These are phyloP conservation scores for Neurospora sp. DNA, from an alignment of 495 filamentous ascomycete genomes.

Conservation along the genomic window DNA sequence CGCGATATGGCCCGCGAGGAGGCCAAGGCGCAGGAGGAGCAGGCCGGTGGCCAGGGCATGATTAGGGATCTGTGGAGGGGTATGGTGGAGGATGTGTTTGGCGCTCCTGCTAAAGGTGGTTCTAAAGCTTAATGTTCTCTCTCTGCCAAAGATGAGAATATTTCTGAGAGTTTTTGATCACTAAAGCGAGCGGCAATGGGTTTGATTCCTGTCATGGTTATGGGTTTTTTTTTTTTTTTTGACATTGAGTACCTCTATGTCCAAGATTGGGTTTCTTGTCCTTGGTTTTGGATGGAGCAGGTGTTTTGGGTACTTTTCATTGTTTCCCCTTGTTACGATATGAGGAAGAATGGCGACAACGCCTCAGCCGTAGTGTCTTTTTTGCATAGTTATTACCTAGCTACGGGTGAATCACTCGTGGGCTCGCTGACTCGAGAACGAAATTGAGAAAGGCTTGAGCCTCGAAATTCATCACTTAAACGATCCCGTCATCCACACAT, in stretches of 20 bases:
- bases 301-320: not conserved
- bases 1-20: conserved; percentile 18
- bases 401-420: not conserved
- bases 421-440: not conserved
- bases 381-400: not conserved
- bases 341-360: not conserved
- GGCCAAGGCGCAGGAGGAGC: conserved; percentile 3
- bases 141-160: not conserved
- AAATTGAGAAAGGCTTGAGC: not conserved
- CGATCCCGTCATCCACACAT: not conserved
- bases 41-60: conserved; percentile 27
- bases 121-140: not conserved
- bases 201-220: not conserved
- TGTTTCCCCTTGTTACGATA: not conserved
- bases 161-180: not conserved
- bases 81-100: conserved; percentile 35
- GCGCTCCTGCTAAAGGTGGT: not conserved
- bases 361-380: not conserved
- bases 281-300: not conserved
- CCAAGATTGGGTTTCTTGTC: not conserved
- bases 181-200: not conserved
- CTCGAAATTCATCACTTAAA: not conserved
- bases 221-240: not conserved
- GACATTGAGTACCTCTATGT: not conserved
- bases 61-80: conserved; percentile 36